phyloP scores from a whole-genome alignment of 176 grass and related monocot species.

The Aechmea fasciata region DNA sequence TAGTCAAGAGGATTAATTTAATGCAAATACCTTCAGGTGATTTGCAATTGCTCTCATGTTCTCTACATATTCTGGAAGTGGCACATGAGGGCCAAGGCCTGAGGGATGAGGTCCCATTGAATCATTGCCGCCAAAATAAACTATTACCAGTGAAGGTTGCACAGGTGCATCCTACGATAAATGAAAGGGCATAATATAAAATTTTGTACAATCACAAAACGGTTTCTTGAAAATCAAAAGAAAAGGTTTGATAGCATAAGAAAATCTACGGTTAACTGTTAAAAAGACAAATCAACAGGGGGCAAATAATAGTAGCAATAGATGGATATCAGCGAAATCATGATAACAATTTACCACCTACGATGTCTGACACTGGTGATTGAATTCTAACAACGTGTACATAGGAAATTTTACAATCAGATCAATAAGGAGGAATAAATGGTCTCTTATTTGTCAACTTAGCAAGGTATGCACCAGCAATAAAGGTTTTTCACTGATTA shows the following conservation, averaged over 20 bases:
- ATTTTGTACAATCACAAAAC: neutral
- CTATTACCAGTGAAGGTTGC: conserved; percentile 69
- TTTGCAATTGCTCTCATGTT: conserved; percentile 75
- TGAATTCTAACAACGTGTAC: neutral
- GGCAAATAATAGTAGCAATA: neutral
- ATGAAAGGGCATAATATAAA: neutral
- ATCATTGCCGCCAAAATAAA: conserved; percentile 95
- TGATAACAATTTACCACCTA: neutral
- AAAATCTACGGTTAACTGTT: neutral
- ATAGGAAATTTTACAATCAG: neutral
- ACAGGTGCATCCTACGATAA: conserved; percentile 40
- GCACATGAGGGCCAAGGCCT: conserved; percentile 74
- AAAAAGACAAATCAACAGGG: neutral
- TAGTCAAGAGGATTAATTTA: neutral
- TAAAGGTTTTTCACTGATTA: neutral
- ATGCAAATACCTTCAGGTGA: conserved; percentile 61
- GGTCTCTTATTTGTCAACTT: neutral
- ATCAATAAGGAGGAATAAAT: neutral
- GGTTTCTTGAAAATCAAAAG: neutral
- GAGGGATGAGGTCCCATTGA: conserved; percentile 53
- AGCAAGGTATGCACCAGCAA: neutral
- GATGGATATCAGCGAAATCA: neutral
- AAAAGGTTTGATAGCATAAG: neutral
- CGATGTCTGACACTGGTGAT: neutral
- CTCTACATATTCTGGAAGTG: conserved; percentile 62